Conservation (phyloP, 805 yeast genomes). For the Saccharomycopsis vini region DNA sequence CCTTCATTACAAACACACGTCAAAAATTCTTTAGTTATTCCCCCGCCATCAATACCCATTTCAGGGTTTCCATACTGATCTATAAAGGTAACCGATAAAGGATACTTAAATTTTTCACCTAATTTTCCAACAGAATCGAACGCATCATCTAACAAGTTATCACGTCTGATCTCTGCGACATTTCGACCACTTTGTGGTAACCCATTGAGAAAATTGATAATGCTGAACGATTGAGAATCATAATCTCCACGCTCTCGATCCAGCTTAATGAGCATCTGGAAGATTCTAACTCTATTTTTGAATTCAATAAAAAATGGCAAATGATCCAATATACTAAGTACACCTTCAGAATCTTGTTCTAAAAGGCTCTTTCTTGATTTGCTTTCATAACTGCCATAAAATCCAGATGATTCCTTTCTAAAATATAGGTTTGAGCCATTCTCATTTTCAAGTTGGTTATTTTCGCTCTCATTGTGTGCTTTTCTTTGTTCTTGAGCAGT, state of each 20-base stretch:
- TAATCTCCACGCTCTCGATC: slow-evolving; percentile 34
- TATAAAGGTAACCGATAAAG: slow-evolving; percentile 54
- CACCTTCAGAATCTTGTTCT: slow-evolving; percentile 22
- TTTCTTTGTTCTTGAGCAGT: slow-evolving; percentile 35
- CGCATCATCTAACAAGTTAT: slow-evolving; percentile 66
- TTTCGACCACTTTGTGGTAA: slow-evolving; percentile 18
- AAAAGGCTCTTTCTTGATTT: slow-evolving; percentile 5
- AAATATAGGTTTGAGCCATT: too few species aligned
- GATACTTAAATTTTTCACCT: slow-evolving; percentile 50
- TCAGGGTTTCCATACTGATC: slow-evolving; percentile 68
- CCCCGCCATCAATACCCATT: slow-evolving; percentile 96
- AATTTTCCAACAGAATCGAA: slow-evolving; percentile 44
- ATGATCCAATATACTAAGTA: slow-evolving; percentile 45
- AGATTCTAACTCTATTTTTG: slow-evolving; percentile 60
- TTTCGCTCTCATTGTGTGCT: slow-evolving; percentile 18
- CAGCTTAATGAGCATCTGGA: slow-evolving; percentile 50
- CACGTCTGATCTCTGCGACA: slow-evolving; percentile 57
- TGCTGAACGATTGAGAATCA: slow-evolving; percentile 18
- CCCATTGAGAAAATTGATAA: slow-evolving; percentile 14
- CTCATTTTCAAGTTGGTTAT: slow-evolving; percentile 15
- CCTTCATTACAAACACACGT: slow-evolving; percentile 66
- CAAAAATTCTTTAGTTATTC: slow-evolving; percentile 83
- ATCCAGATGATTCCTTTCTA: too few species aligned
- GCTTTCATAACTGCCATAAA: too few species aligned
- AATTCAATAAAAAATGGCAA: slow-evolving; percentile 80